Conservation (phyloP, 306 rosid species). For the Trifolium dubium region DNA sequence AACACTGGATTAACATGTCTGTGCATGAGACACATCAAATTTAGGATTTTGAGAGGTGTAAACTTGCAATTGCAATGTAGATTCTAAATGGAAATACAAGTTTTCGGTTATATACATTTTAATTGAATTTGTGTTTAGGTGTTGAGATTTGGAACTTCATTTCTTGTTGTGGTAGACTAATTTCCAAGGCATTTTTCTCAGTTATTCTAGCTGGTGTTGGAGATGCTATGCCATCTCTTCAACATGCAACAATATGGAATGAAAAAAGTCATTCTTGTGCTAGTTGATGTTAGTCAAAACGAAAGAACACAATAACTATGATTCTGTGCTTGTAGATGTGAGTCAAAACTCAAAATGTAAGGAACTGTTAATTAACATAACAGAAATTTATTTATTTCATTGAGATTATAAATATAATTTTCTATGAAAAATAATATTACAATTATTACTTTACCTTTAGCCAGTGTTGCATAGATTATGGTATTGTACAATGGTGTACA, state of each 20-base stretch:
- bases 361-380: too few species aligned
- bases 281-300: background rate
- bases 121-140: background rate
- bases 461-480: too few species aligned
- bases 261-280: background rate
- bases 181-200: background rate
- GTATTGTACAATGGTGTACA: background rate
- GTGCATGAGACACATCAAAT: background rate
- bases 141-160: background rate
- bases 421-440: too few species aligned
- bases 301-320: background rate
- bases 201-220: background rate
- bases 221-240: background rate
- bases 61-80: too few species aligned
- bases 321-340: too few species aligned
- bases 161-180: background rate
- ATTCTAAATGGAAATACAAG: background rate
- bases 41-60: background rate
- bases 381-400: too few species aligned
- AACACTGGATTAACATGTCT: too few species aligned
- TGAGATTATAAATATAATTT: too few species aligned
- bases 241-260: too few species aligned
- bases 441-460: too few species aligned
- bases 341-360: too few species aligned
- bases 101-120: background rate